These are phyloP conservation scores for Chlamydomonas reinhardtii DNA, from an alignment of 163 green algal species.

Conservation along the genomic window DNA sequence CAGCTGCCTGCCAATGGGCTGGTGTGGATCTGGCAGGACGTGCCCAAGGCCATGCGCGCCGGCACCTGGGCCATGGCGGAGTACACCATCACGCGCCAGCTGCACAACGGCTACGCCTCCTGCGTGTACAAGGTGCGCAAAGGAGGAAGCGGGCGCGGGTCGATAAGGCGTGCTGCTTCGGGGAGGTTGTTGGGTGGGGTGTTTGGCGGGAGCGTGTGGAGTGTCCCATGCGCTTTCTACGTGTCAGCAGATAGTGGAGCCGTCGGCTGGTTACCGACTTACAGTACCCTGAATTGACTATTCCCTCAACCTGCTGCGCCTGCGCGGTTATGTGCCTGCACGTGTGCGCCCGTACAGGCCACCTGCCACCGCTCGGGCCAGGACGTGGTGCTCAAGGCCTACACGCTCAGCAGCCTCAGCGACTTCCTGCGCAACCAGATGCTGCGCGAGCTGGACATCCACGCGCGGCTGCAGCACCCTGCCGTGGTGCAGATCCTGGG, in stretches of 20 bases:
- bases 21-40: background rate
- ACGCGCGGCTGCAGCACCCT: conserved; percentile 24
- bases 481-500: conserved; percentile 26
- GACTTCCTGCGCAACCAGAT: conserved; percentile 49
- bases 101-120: conserved; percentile 38
- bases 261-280: no score
- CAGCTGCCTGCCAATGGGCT: background rate
- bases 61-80: background rate
- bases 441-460: conserved; percentile 45
- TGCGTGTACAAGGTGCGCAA: conserved; percentile 17
- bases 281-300: no score
- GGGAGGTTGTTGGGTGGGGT: no score
- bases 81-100: conserved; percentile 16
- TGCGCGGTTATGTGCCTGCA: no score
- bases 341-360: no score
- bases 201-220: no score
- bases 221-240: no score
- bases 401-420: conserved; percentile 23
- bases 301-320: no score
- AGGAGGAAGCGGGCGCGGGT: no score
- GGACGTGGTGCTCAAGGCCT: conserved; percentile 50
- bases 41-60: background rate
- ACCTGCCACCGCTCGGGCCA: conserved; percentile 8
- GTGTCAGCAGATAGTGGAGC: no score
- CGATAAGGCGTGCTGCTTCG: no score